Conservation (phyloP, 352 stramenopile genomes). For the Phytophthora chlamydospora region DNA sequence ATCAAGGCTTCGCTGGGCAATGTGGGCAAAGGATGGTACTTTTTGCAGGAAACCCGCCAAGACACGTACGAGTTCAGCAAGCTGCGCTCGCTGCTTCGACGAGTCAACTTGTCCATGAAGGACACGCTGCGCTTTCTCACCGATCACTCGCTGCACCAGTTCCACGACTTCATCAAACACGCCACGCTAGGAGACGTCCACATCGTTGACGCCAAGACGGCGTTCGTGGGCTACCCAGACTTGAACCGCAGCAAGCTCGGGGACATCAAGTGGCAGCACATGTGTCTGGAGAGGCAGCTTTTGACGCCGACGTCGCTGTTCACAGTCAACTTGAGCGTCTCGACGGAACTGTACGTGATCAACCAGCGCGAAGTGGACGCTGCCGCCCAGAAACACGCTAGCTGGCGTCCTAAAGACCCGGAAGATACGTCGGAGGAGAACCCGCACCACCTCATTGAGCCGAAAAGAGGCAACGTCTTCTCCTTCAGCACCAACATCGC, state of each 20-base stretch:
- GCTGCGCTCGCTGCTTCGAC: conserved; percentile 68
- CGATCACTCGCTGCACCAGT: conserved; percentile 74
- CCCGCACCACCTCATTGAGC: conserved; percentile 52
- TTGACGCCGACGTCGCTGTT: conserved; percentile 70
- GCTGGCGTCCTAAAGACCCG: conserved; percentile 71
- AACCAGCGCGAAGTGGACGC: conserved; percentile 80
- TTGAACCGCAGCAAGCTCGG: conserved; percentile 65
- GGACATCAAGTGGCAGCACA: conserved; percentile 80
- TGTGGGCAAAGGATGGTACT: conserved; percentile 88
- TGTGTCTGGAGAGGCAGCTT: conserved; percentile 75
- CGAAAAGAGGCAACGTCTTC: conserved; percentile 58
- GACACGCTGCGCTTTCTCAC: conserved; percentile 80
- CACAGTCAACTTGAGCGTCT: conserved; percentile 73
- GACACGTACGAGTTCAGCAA: conserved; percentile 92
- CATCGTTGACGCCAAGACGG: conserved; percentile 74
- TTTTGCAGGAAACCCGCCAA: conserved; percentile 80
- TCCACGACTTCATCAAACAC: conserved; percentile 71
- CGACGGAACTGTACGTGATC: conserved; percentile 72
- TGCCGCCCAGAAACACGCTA: conserved; percentile 47
- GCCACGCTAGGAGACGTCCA: conserved; percentile 63
- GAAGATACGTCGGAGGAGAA: conserved; percentile 73
- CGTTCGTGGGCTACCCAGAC: conserved; percentile 72
- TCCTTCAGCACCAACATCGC: conserved; percentile 70
- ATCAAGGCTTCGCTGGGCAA: conserved; percentile 76
- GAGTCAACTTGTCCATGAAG: conserved; percentile 87